Conservation (phyloP, 2,329 filamentous ascomycete species). For the Amphichorda felina region DNA sequence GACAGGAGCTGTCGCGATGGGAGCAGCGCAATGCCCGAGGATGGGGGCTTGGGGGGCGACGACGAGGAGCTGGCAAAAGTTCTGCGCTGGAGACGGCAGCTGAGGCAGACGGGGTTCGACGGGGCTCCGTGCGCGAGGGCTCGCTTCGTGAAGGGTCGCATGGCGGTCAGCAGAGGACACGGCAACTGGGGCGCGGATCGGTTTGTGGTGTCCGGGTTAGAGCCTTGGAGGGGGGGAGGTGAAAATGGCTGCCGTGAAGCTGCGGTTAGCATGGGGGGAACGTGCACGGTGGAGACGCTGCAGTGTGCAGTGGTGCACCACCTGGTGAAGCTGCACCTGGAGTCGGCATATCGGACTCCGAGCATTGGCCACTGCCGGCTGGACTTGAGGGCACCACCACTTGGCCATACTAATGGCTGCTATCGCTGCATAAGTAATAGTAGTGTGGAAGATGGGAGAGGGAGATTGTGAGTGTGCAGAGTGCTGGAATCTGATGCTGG, state of each 20-base stretch:
- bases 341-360: no score
- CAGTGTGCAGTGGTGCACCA: no score
- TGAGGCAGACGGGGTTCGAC: constrained; percentile 12
- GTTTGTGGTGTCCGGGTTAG: background rate
- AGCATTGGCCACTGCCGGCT: no score
- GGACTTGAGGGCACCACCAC: no score
- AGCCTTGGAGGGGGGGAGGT: background rate
- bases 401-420: no score
- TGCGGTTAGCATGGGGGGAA: no score
- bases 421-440: no score
- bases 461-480: no score
- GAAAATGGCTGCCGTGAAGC: background rate
- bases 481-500: no score
- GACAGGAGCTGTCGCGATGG: constrained; percentile 69
- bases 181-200: background rate
- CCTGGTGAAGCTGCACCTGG: no score
- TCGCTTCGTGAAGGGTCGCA: constrained; percentile 1
- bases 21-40: constrained; percentile 41
- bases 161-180: background rate
- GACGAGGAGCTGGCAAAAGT: constrained; percentile 15
- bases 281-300: no score
- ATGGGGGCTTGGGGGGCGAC: constrained; percentile 26
- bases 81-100: constrained; percentile 18
- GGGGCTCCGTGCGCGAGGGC: background rate
- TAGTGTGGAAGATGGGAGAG: no score